Evolutionary conservation across 2,329 filamentous ascomycete species (phyloP).

Genomic region (Colletotrichum sp.): DNA sequence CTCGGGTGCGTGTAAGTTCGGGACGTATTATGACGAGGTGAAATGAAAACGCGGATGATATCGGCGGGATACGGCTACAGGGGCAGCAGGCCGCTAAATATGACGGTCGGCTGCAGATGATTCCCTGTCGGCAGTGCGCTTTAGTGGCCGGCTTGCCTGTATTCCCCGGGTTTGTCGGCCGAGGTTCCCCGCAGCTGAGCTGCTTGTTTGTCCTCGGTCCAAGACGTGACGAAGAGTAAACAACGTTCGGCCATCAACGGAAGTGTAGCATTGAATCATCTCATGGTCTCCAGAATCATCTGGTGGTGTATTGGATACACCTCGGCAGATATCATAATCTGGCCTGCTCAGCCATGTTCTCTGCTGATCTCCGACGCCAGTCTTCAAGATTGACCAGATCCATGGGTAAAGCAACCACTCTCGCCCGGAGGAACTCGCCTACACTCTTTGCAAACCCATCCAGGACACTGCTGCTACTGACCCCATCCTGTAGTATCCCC

Average conservation of each 20-base stretch:
- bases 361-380: slow-evolving; percentile 4
- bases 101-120: background rate
- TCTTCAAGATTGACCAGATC: slow-evolving; percentile 27
- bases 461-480: slow-evolving; percentile 51
- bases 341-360: background rate
- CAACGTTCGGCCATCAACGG: background rate
- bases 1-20: background rate
- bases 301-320: background rate
- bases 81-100: background rate
- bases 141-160: background rate
- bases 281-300: background rate
- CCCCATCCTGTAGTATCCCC: slow-evolving; percentile 46
- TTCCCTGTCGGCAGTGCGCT: background rate
- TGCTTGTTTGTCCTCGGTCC: background rate
- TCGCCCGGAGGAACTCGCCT: slow-evolving; percentile 49
- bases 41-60: background rate
- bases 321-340: background rate
- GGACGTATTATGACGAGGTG: background rate
- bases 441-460: slow-evolving; percentile 59
- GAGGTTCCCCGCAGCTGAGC: background rate
- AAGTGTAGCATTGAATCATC: background rate
- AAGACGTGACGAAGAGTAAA: background rate
- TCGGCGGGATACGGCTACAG: background rate
- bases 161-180: background rate
- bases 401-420: slow-evolving; percentile 31